phyloP scores from a whole-genome alignment of 2,329 filamentous ascomycete species.

The Xylaria sp. region DNA sequence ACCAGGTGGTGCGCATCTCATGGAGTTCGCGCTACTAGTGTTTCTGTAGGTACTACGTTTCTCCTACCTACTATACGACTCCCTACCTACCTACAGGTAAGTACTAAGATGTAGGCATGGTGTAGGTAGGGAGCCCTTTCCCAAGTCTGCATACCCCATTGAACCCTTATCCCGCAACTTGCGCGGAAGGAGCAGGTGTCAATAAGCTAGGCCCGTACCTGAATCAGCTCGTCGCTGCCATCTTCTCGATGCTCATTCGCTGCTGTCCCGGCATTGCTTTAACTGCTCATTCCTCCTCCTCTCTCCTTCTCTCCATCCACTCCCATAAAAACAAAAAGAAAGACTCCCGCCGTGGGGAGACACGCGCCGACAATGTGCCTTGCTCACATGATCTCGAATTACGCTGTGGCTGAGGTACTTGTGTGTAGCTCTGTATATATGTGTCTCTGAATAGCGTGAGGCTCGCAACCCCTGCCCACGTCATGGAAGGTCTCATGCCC shows the following conservation, averaged over 20 bases:
- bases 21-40: too few species aligned
- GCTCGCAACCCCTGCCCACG: conserved; percentile 22
- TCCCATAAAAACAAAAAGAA: neutral
- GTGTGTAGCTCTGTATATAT: neutral
- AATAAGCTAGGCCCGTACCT: neutral
- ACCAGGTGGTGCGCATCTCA: too few species aligned
- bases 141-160: too few species aligned
- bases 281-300: neutral
- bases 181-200: neutral
- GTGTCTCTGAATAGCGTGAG: neutral
- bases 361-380: neutral
- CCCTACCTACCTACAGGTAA: too few species aligned
- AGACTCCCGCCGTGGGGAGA: too few species aligned
- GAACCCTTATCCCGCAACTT: neutral
- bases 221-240: neutral
- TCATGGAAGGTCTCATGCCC: conserved; percentile 26
- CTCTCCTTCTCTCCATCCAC: neutral
- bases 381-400: conserved; percentile 9
- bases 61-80: too few species aligned
- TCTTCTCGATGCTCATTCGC: neutral
- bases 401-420: conserved; percentile 24
- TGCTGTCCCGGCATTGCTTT: neutral
- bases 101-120: too few species aligned
- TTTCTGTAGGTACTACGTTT: too few species aligned
- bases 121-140: too few species aligned